These are phyloP conservation scores for Peniophora sp. DNA, from an alignment of 1,284 basidiomycete species.

Conservation along the genomic window DNA sequence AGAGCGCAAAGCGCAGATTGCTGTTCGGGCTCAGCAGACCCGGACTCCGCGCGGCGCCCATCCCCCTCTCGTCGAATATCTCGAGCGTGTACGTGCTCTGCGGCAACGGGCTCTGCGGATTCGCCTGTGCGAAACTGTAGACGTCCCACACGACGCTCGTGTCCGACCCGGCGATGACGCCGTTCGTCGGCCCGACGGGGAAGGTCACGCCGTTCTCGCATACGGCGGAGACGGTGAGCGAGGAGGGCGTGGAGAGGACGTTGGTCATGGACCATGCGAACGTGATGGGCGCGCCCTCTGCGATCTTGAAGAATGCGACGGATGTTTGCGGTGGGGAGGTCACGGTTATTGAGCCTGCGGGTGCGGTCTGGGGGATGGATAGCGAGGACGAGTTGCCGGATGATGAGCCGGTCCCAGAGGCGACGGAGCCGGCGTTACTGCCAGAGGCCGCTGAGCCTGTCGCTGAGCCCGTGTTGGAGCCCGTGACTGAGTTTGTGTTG, in stretches of 20 bases:
- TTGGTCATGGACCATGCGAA: conserved; percentile 87
- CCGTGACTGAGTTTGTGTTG: no score
- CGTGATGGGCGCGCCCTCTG: conserved; percentile 63
- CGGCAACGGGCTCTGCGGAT: conserved; percentile 62
- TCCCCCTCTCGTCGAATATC: conserved; percentile 76
- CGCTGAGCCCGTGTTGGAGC: no score
- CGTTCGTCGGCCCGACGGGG: conserved; percentile 73
- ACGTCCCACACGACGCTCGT: conserved; percentile 78
- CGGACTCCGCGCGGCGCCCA: conserved; percentile 44
- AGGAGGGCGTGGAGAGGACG: conserved; percentile 58
- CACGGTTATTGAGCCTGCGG: conserved; percentile 62
- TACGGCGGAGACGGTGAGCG: conserved; percentile 75
- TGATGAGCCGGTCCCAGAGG: no score
- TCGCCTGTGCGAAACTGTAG: conserved; percentile 63
- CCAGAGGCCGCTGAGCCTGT: no score
- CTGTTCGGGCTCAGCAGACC: conserved; percentile 70
- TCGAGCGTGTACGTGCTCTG: conserved; percentile 71
- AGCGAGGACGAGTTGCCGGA: no score
- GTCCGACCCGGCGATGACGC: conserved; percentile 62
- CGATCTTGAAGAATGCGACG: conserved; percentile 87
- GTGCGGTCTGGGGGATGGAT: conserved; percentile 45
- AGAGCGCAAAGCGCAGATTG: conserved; percentile 75
- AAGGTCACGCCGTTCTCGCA: conserved; percentile 87
- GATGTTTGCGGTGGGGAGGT: conserved; percentile 76
- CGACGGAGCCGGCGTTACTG: no score